Percentiles rank a stretch among this genome's conserved stretches.
Evolutionary conservation across 2,329 filamentous ascomycete species (phyloP).

Genomic region (Taxawa tesnikishii): DNA sequence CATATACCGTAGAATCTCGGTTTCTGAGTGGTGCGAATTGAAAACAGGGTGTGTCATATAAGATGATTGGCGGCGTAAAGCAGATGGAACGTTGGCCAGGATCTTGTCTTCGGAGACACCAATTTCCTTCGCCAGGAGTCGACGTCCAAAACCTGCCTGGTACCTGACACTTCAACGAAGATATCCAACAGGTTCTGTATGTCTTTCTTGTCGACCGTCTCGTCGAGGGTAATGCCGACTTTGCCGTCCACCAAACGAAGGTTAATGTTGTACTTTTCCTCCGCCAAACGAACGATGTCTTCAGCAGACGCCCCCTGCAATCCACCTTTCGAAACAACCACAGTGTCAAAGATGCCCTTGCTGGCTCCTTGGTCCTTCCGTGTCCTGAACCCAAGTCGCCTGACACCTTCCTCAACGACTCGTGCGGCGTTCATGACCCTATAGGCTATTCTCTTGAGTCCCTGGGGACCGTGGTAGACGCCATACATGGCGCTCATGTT

Average conservation of each 20-base stretch:
- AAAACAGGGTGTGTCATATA: constrained; percentile 88
- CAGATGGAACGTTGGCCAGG: constrained; percentile 35
- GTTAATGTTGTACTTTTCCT: constrained; percentile 43
- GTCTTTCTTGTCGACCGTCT: constrained; percentile 50
- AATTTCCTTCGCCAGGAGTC: constrained; percentile 20
- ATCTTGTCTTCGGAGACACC: constrained; percentile 21
- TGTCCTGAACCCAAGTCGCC: constrained; percentile 51
- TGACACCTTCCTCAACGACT: constrained; percentile 36
- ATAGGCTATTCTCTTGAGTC: constrained; percentile 72
- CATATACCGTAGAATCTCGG: constrained; percentile 87
- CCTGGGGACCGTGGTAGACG: constrained; percentile 79
- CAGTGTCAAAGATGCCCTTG: constrained; percentile 59
- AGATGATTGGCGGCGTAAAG: constrained; percentile 56
- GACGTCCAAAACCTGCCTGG: constrained; percentile 19
- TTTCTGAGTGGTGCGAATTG: constrained; percentile 91
- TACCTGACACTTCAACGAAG: constrained; percentile 9
- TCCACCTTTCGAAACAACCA: constrained; percentile 41
- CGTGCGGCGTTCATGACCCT: constrained; percentile 52
- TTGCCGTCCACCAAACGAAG: constrained; percentile 51
- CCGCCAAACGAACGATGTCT: constrained; percentile 37
- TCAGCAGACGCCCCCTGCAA: constrained; percentile 31
- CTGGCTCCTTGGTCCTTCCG: constrained; percentile 36
- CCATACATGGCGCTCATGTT: constrained; percentile 96
- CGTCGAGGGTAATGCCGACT: constrained; percentile 67
- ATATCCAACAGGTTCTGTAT: constrained; percentile 42